These are phyloP conservation scores for Huntiella decipiens DNA, from an alignment of 2,329 filamentous ascomycete genomes.

Conservation along the genomic window DNA sequence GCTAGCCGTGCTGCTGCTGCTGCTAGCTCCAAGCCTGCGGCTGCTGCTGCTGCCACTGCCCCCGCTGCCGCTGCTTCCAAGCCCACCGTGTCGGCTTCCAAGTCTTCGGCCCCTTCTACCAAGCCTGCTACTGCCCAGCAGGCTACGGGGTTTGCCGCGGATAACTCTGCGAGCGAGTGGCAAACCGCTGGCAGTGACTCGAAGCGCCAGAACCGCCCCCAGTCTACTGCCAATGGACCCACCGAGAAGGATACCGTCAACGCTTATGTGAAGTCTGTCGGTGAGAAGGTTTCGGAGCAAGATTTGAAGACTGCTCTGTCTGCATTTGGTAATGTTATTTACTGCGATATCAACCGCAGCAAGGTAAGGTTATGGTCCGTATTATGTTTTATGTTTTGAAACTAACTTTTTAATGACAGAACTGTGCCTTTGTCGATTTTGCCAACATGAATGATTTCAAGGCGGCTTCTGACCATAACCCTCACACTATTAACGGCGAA, in stretches of 20 bases:
- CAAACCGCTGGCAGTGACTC: slow-evolving; percentile 71
- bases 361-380: slow-evolving; percentile 41
- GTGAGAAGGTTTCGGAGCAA: slow-evolving; percentile 61
- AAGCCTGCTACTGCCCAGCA: slow-evolving; percentile 1
- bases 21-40: slow-evolving; percentile 23
- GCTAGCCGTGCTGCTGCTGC: slow-evolving; percentile 48
- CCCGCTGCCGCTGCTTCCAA: slow-evolving; percentile 37
- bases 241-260: slow-evolving; percentile 57
- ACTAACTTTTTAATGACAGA: slow-evolving; percentile 31
- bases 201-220: slow-evolving; percentile 63
- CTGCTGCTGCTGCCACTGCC: slow-evolving; percentile 22
- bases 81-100: slow-evolving; percentile 34
- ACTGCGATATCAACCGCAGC: slow-evolving; percentile 60
- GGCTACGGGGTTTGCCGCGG: slow-evolving; percentile 17
- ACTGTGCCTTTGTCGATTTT: slow-evolving; percentile 94
- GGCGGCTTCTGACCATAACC: slow-evolving; percentile 66
- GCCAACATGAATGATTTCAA: slow-evolving; percentile 62
- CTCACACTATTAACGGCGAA: slow-evolving; percentile 66
- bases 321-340: slow-evolving; percentile 50
- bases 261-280: slow-evolving; percentile 92
- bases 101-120: slow-evolving; percentile 16
- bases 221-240: slow-evolving; percentile 39
- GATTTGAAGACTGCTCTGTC: slow-evolving; percentile 53
- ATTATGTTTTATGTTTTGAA: background rate
- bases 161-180: slow-evolving; percentile 46